Evolutionary conservation across 768 basidiomycete species (phyloP).

Genomic region (Hygrocybe punicea): DNA sequence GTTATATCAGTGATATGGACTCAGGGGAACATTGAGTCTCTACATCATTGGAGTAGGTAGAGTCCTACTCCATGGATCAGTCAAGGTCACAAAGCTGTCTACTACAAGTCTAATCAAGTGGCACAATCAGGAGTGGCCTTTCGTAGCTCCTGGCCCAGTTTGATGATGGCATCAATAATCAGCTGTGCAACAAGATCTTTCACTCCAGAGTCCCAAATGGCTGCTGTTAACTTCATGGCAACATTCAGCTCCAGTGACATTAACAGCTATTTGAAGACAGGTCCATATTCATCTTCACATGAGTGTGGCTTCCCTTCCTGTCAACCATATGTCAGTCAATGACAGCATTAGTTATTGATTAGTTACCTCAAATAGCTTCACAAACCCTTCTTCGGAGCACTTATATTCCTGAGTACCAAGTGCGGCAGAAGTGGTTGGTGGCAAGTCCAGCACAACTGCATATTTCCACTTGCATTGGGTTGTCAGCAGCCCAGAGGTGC

Average conservation of each 20-base stretch:
- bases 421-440: constrained; percentile 33
- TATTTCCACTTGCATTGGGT: constrained; percentile 38
- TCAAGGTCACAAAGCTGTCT: too few species aligned
- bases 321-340: constrained; percentile 5
- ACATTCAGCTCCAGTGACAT: not conserved
- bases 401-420: constrained; percentile 26
- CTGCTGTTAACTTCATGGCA: not conserved
- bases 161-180: not conserved
- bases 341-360: not conserved
- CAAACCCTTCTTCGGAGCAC: constrained; percentile 24
- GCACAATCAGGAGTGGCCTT: not conserved
- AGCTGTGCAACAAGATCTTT: not conserved
- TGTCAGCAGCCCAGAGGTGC: constrained; percentile 26
- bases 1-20: too few species aligned
- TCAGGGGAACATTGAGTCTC: too few species aligned
- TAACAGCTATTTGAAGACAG: not conserved
- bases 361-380: constrained; percentile 16
- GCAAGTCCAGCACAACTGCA: constrained; percentile 32
- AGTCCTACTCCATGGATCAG: too few species aligned
- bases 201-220: not conserved
- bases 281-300: not conserved
- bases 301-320: not conserved
- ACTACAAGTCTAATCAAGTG: too few species aligned
- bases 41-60: too few species aligned
- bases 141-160: not conserved